Percentiles rank a stretch among this genome's conserved stretches.
Evolutionary conservation across 2,329 filamentous ascomycete genomes (phyloP).

Genomic region (Alternaria ventricosa): DNA sequence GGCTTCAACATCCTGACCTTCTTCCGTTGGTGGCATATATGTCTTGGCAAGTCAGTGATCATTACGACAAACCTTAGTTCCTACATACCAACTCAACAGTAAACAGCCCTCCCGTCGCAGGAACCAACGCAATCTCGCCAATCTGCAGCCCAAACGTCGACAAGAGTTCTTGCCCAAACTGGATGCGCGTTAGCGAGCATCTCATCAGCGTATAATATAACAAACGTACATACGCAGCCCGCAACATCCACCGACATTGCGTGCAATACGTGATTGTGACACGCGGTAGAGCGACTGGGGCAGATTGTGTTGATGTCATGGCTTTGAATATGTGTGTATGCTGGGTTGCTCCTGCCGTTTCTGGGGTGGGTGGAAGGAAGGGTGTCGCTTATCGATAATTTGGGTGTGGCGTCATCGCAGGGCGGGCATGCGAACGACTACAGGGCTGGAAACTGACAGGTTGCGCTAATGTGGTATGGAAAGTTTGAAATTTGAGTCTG

Average conservation of each 20-base stretch:
- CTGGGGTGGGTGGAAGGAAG: neutral
- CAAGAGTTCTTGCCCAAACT: slow-evolving; percentile 95
- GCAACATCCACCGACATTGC: slow-evolving; percentile 90
- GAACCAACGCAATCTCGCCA: slow-evolving; percentile 87
- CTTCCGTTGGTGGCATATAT: slow-evolving; percentile 23
- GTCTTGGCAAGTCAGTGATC: slow-evolving; percentile 16
- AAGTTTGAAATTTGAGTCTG: neutral
- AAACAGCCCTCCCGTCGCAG: slow-evolving; percentile 84
- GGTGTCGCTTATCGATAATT: slow-evolving; percentile 16
- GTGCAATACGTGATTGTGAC: slow-evolving; percentile 92
- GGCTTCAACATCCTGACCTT: slow-evolving; percentile 29
- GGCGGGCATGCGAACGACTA: neutral
- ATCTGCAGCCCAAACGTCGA: slow-evolving; percentile 86
- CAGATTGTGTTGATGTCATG: slow-evolving; percentile 35
- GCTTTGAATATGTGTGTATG: neutral
- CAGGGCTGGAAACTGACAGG: neutral
- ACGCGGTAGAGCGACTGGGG: slow-evolving; percentile 63
- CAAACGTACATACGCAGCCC: slow-evolving; percentile 76
- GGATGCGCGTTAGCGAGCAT: neutral
- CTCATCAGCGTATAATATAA: neutral
- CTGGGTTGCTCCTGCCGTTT: neutral
- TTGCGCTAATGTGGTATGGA: neutral
- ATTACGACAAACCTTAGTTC: neutral
- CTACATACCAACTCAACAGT: slow-evolving; percentile 66
- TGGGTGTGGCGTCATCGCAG: slow-evolving; percentile 5